A percentile compares a stretch with the other conserved stretches of the same genome.
phyloP scores from a whole-genome alignment of 2,329 filamentous ascomycete species.

The Alternaria sp. region DNA sequence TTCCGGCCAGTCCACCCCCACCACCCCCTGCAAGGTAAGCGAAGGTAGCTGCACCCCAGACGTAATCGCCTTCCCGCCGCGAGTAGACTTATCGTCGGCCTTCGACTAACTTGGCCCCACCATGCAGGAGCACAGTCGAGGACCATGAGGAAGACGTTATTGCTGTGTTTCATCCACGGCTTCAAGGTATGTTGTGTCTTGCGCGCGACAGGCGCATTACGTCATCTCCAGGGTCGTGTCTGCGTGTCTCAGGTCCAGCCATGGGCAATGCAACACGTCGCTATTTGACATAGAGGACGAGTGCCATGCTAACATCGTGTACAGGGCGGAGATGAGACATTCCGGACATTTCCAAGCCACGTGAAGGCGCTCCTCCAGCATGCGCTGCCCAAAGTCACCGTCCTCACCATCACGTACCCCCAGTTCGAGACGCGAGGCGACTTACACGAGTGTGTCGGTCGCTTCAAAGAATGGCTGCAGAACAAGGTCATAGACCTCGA shows the following conservation, averaged over 20 bases:
- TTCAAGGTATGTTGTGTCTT: constrained; percentile 71
- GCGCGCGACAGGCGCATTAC: constrained; percentile 5
- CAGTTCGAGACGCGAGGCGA: constrained; percentile 84
- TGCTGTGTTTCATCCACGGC: constrained; percentile 86
- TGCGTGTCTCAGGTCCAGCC: constrained; percentile 2
- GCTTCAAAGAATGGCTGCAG: constrained; percentile 83
- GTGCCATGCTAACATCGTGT: constrained; percentile 19
- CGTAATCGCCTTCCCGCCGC: constrained; percentile 28
- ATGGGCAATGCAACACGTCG: background rate
- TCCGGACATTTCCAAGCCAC: constrained; percentile 77
- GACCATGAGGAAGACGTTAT: constrained; percentile 77
- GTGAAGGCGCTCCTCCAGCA: constrained; percentile 70
- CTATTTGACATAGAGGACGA: background rate
- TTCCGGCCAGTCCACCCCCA: background rate
- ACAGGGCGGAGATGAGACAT: constrained; percentile 79
- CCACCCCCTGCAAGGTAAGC: constrained; percentile 20
- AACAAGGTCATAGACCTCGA: constrained; percentile 95
- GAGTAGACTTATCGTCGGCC: constrained; percentile 9
- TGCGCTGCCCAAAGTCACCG: constrained; percentile 72
- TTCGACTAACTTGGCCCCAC: constrained; percentile 19
- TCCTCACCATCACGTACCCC: constrained; percentile 76
- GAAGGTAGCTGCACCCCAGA: constrained; percentile 31
- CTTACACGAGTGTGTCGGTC: constrained; percentile 72
- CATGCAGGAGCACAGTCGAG: constrained; percentile 47
- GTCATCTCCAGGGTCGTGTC: constrained; percentile 5